Percentiles rank a stretch among this genome's conserved stretches.
phyloP scores from a whole-genome alignment of 768 basidiomycete species.

The Kwoniella europaea region DNA sequence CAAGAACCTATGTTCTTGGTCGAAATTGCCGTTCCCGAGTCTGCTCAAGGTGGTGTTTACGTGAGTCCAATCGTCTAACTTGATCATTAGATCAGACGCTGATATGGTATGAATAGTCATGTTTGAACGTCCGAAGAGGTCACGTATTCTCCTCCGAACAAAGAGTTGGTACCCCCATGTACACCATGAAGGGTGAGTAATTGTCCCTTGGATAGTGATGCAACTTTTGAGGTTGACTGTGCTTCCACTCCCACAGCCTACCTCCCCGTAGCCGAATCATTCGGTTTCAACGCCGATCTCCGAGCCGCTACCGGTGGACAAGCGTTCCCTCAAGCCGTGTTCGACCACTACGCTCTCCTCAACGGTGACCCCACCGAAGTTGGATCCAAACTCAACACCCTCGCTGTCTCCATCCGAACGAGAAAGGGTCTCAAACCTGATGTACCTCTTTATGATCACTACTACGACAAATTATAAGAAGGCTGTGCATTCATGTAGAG shows the following conservation, averaged over 20 bases:
- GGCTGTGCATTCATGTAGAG: background rate
- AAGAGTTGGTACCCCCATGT: conserved; percentile 96
- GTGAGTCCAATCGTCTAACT: conserved; percentile 24
- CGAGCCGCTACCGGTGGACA: conserved; percentile 91
- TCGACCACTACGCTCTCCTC: conserved; percentile 53
- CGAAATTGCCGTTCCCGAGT: conserved; percentile 98
- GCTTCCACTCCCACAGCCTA: conserved; percentile 29
- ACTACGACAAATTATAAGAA: conserved; percentile 37
- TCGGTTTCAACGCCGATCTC: conserved; percentile 97
- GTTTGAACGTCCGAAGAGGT: conserved; percentile 88
- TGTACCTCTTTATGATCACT: conserved; percentile 39
- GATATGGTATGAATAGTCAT: conserved; percentile 40
- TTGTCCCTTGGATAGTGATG: no score
- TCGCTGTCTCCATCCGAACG: conserved; percentile 74
- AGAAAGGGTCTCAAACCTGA: conserved; percentile 72
- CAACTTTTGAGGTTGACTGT: background rate
- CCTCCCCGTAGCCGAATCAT: conserved; percentile 61
- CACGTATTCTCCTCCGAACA: conserved; percentile 99
- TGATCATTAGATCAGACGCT: conserved; percentile 9
- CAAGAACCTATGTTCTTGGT: conserved; percentile 99
- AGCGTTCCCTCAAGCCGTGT: conserved; percentile 90
- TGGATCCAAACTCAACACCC: conserved; percentile 79
- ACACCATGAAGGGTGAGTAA: conserved; percentile 94
- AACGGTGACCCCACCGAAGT: conserved; percentile 73
- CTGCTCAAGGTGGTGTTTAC: conserved; percentile 97